Evolutionary conservation across 345 rosid genomes (phyloP), one percentile per base, ranked within the genome.

Genomic region (Crucihimalaya himalaica): DNA sequence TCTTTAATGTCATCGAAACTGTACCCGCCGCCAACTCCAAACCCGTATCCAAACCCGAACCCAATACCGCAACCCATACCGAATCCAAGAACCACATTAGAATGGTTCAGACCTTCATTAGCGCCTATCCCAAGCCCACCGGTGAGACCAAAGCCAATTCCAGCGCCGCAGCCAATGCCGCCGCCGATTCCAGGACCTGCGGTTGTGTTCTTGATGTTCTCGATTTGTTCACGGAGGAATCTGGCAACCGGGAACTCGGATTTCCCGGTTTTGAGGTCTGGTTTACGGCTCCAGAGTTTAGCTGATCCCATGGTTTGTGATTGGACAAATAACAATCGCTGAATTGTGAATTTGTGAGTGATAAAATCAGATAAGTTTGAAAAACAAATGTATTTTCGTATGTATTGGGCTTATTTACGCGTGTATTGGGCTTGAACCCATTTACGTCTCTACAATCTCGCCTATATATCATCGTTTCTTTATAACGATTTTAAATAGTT

Each of bases 31-130:
- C 91, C 91, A 58, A 87, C 35, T 10, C 91, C 91, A 60, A 78
- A 74, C 31, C 91, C 91, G 20, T 70, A 83, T 10, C 86, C 89
- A 16, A 85, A 79, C 25, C 87, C 89, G 1, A 87, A 20, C 5
- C 91, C 91, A 12, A 82, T 20, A 5, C 89, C 89, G 16, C 91
- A 87, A 35, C 91, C 87, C 55, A 79, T 54, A 0, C 89, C 89
- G 18, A 82, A 34, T 19, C 89, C 89, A 59, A 82, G 78, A 2
- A 67, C 86, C 64, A 82, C 50, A 57, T 75, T 82, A 23, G 56
- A 5, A 16, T 81, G 83, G 78, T 85, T 84, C 29, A 86, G 28
- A 1, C 81, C 78, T 83, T 60, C 73, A 2, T 57, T 40, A 3
- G 84, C 86, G 11, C 72, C 78, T 15, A 79, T 67, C 1, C 87